These are phyloP conservation scores for Lepiota brunneoincarnata DNA, from an alignment of 768 basidiomycete species.

Conservation along the genomic window DNA sequence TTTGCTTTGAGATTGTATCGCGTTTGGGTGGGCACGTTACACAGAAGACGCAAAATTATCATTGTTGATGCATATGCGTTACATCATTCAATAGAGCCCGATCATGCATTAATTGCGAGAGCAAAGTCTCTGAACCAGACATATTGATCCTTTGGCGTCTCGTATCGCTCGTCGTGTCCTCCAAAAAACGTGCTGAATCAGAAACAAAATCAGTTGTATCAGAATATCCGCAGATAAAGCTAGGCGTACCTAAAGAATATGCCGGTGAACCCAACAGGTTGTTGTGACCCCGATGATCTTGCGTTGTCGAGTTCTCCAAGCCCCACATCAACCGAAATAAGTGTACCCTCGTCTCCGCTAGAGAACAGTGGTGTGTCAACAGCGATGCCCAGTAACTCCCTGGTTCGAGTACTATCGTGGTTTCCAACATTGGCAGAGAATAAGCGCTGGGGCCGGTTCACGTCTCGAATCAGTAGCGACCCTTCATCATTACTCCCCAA, in stretches of 20 bases:
- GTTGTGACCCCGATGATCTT: background rate
- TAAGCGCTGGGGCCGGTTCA: background rate
- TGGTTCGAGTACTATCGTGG: background rate
- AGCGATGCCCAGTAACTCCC: background rate
- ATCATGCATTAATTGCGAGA: slow-evolving; percentile 33
- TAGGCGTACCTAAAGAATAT: slow-evolving; percentile 74
- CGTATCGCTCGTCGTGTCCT: slow-evolving; percentile 63
- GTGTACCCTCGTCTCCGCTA: background rate
- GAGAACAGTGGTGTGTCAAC: background rate
- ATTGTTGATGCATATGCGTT: too few relatives aligned
- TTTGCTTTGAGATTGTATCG: slow-evolving; percentile 69
- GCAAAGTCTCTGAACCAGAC: slow-evolving; percentile 62
- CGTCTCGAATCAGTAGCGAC: background rate
- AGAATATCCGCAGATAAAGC: background rate
- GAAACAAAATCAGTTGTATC: background rate
- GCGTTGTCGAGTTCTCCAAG: background rate
- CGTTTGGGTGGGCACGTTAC: slow-evolving; percentile 34
- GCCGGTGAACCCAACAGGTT: slow-evolving; percentile 39
- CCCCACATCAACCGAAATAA: too few relatives aligned
- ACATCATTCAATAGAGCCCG: too few relatives aligned
- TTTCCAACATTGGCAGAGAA: background rate
- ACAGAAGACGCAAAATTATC: slow-evolving; percentile 15
- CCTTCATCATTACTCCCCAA: slow-evolving; percentile 9
- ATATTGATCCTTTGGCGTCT: slow-evolving; percentile 72
- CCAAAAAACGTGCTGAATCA: slow-evolving; percentile 49